Evolutionary conservation across 2,329 filamentous ascomycete species (phyloP).

Genomic region (Ceratocystis huliohia): DNA sequence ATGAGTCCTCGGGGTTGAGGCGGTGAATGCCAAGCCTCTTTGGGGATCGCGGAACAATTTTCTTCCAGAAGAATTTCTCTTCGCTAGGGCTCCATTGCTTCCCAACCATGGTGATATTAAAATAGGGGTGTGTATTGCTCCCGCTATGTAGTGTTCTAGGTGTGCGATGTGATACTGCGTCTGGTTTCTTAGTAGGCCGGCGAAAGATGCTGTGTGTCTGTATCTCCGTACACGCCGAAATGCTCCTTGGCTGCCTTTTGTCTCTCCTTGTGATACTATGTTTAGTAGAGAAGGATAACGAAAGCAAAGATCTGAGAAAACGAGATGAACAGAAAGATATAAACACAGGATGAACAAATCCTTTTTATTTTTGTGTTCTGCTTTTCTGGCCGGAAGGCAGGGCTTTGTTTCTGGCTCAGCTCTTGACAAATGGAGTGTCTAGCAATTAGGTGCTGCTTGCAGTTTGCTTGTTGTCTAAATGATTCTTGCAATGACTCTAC

Average conservation of each 20-base stretch:
- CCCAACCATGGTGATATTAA: slow-evolving; percentile 33
- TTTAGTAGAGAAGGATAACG: not conserved
- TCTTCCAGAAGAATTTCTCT: slow-evolving; percentile 38
- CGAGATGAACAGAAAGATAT: not conserved
- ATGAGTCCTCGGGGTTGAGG: slow-evolving; percentile 26
- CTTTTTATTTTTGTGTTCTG: not conserved
- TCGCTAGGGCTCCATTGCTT: slow-evolving; percentile 39
- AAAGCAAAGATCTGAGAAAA: not conserved
- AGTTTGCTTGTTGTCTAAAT: not conserved
- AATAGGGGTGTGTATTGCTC: not conserved
- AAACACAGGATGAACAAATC: not conserved
- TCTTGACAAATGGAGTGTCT: not conserved
- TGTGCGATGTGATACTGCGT: not conserved
- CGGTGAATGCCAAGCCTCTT: slow-evolving; percentile 26
- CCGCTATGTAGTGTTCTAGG: not conserved
- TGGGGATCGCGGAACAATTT: slow-evolving; percentile 30
- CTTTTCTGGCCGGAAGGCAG: not conserved
- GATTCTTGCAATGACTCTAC: not conserved
- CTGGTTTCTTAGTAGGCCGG: not conserved
- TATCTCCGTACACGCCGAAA: too few relatives aligned
- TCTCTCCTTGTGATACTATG: not conserved
- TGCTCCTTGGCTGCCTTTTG: not conserved
- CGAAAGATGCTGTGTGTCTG: too few relatives aligned
- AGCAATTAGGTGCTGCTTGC: not conserved
- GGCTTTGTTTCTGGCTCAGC: not conserved